phyloP scores from a whole-genome alignment of 2,329 filamentous ascomycete genomes.

The Fusarium sp. region DNA sequence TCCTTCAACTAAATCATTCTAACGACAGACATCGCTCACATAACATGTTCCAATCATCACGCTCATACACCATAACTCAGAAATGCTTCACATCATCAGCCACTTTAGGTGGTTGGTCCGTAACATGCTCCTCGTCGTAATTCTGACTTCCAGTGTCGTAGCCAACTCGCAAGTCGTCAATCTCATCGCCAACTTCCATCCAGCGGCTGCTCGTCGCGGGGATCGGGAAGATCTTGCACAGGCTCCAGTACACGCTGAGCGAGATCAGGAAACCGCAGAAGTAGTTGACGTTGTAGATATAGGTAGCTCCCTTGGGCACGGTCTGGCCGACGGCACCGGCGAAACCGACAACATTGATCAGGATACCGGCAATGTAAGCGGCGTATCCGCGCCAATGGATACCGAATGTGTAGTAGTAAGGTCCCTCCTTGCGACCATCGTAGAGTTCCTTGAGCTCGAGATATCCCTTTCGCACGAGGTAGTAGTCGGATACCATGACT shows the following conservation, averaged over 20 bases:
- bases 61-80: constrained; percentile 2
- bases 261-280: constrained; percentile 86
- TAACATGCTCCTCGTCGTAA: constrained; percentile 54
- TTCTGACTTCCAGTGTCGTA: constrained; percentile 57
- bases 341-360: constrained; percentile 94
- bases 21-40: neutral
- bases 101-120: constrained; percentile 16
- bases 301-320: constrained; percentile 83
- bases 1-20: constrained; percentile 3
- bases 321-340: constrained; percentile 79
- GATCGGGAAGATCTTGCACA: constrained; percentile 78
- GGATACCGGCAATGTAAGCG: constrained; percentile 84
- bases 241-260: constrained; percentile 72
- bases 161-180: constrained; percentile 64
- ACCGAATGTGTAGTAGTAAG: constrained; percentile 81
- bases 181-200: constrained; percentile 79
- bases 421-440: constrained; percentile 72
- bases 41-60: neutral
- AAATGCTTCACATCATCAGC: constrained; percentile 28
- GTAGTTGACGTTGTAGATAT: constrained; percentile 93
- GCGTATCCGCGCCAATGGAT: constrained; percentile 87
- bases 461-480: constrained; percentile 84
- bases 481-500: constrained; percentile 92
- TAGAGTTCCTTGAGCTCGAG: constrained; percentile 84
- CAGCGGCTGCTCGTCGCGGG: constrained; percentile 80